Conservation (phyloP, 2,329 filamentous ascomycete genomes). For the Aspergillus flavus region DNA sequence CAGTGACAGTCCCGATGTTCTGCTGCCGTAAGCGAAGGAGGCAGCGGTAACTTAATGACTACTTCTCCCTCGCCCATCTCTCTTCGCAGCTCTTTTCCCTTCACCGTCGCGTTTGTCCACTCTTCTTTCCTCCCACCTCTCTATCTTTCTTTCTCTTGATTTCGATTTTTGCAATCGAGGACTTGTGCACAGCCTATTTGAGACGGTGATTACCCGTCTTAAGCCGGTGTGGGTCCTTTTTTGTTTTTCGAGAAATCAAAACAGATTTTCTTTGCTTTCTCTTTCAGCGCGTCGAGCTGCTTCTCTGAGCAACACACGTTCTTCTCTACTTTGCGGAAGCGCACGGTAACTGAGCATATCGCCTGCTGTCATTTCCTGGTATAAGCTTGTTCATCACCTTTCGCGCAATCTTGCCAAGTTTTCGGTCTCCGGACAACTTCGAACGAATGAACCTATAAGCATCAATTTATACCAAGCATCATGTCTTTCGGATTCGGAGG, state of each 20-base stretch:
- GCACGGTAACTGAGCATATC: slow-evolving; percentile 11
- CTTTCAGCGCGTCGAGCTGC: slow-evolving; percentile 19
- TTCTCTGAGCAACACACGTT: slow-evolving; percentile 8
- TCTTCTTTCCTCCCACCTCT: slow-evolving; percentile 13
- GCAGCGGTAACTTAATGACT: background rate
- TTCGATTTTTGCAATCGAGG: slow-evolving; percentile 11
- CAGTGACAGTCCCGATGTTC: background rate
- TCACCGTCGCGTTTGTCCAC: slow-evolving; percentile 17
- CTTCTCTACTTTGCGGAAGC: slow-evolving; percentile 1
- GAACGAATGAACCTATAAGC: slow-evolving; percentile 35
- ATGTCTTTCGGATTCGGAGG: slow-evolving; percentile 54
- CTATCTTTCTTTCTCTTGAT: slow-evolving; percentile 11
- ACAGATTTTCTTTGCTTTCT: slow-evolving; percentile 11
- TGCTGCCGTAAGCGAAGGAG: slow-evolving; percentile 9
- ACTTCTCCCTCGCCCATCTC: slow-evolving; percentile 3
- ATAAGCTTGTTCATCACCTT: background rate
- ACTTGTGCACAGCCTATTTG: slow-evolving; percentile 18
- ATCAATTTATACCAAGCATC: slow-evolving; percentile 27
- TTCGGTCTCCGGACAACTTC: slow-evolving; percentile 13
- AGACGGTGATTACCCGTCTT: slow-evolving; percentile 18
- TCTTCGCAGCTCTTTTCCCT: slow-evolving; percentile 21
- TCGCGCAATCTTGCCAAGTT: background rate
- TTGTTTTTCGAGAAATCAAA: slow-evolving; percentile 10
- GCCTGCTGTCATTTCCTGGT: background rate
- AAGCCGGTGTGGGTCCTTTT: slow-evolving; percentile 19